Percentiles rank a stretch among this genome's conserved stretches.
Conservation (phyloP, 176 grass and related monocot genomes). For the Zea luxurians region DNA sequence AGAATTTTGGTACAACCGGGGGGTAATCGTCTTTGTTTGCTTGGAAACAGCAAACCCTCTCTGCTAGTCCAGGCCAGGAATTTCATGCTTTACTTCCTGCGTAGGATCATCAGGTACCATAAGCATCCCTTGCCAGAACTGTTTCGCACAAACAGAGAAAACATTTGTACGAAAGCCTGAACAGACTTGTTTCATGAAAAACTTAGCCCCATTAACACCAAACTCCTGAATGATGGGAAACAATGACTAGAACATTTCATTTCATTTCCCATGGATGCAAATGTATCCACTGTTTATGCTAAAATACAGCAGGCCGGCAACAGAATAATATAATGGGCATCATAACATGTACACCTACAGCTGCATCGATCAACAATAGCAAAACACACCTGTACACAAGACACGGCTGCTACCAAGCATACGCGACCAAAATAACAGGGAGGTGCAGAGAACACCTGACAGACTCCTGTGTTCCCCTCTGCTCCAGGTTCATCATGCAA, state of each 20-base stretch:
- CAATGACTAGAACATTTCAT: background rate
- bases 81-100: background rate
- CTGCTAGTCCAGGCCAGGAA: background rate
- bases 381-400: constrained; percentile 43
- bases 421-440: constrained; percentile 36
- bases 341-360: constrained; percentile 40
- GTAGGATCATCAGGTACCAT: background rate
- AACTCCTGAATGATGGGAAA: background rate
- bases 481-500: constrained; percentile 26
- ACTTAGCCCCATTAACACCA: background rate
- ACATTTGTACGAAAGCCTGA: background rate
- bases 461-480: constrained; percentile 21
- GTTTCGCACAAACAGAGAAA: background rate
- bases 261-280: constrained; percentile 1
- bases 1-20: background rate
- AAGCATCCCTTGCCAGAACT: background rate
- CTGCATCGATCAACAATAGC: constrained; percentile 25
- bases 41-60: too few species aligned
- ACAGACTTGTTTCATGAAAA: background rate
- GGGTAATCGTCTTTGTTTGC: background rate
- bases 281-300: background rate
- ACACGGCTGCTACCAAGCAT: constrained; percentile 32
- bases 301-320: constrained; percentile 5
- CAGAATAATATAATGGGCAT: constrained; percentile 25
- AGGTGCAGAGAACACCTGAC: constrained; percentile 9